A percentile compares a stretch with the other conserved stretches of the same genome.
These are phyloP conservation scores for Blastobotrys persicus DNA, from an alignment of 1,139 yeast genomes.

Conservation along the genomic window DNA sequence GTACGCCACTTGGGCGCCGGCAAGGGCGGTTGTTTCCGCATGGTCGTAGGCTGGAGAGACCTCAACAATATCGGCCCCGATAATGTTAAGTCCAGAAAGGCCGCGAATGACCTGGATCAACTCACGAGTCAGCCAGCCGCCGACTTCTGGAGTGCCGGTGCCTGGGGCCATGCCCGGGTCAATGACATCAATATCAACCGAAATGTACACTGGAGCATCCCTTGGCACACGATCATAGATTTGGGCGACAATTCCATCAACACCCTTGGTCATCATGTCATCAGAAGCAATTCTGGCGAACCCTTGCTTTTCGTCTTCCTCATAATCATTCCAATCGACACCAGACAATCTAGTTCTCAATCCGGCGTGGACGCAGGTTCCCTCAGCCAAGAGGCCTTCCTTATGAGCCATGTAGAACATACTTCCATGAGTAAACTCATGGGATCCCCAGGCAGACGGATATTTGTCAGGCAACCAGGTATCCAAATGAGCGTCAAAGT, in stretches of 20 bases:
- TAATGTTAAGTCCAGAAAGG: conserved; percentile 57
- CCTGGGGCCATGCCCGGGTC: conserved; percentile 84
- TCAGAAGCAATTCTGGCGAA: conserved; percentile 66
- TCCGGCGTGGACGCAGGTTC: conserved; percentile 62
- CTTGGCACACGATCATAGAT: conserved; percentile 51
- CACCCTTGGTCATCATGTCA: conserved; percentile 55
- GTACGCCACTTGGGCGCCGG: conserved; percentile 69
- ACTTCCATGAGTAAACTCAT: conserved; percentile 63
- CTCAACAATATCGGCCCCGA: conserved; percentile 80
- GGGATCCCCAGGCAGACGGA: conserved; percentile 26
- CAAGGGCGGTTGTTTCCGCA: conserved; percentile 71
- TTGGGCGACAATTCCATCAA: conserved; percentile 50
- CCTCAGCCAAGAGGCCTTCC: conserved; percentile 54
- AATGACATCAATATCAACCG: conserved; percentile 74
- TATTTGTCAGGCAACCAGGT: conserved; percentile 55
- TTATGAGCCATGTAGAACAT: conserved; percentile 64
- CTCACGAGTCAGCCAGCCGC: conserved; percentile 77
- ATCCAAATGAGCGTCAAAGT: conserved; percentile 74
- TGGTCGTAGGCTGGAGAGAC: conserved; percentile 73
- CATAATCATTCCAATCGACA: conserved; percentile 45
- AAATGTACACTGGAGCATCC: conserved; percentile 64
- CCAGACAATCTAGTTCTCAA: conserved; percentile 49
- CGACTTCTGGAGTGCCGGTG: conserved; percentile 81
- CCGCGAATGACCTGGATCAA: conserved; percentile 58
- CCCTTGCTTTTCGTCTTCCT: conserved; percentile 63